Evolutionary conservation across 225 moss, liverwort and hornwort genomes (phyloP), one percentile per base, ranked within the genome.

Genomic region (Marchantia paleacea): DNA sequence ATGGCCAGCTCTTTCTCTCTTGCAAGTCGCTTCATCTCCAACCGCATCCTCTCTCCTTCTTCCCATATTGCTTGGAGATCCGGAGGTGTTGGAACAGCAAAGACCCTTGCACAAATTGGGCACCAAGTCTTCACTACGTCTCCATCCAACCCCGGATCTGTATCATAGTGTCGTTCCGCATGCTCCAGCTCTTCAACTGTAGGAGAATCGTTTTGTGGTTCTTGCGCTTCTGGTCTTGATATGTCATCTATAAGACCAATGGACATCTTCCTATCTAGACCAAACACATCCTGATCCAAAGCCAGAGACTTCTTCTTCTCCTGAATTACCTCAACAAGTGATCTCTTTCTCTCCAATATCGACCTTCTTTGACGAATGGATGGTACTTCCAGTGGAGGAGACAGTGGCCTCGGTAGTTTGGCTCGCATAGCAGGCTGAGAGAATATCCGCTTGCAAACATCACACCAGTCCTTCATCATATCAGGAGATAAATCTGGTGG

Each of bases 71-170:
- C 72, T 39, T 76, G 75, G 47, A 87, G 52, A 28, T 80, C 67
- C 18, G 81, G 78, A 15, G 83, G 81, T 26, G 82, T 69, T 26
- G 82, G 82, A 76, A 69, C 69, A 53, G 79, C 28, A 67, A 87
- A 87, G 53, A 87, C 75, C 8, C 79, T 79, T 3, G 79, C 78
- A 69, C 87, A 87, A 73, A 81, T 80, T 22, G 79, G 79, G 64
- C 87, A 87, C 87, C 87, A 87, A 29, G 81, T 77, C 68, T 80
- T 84, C 50, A 87, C 84, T 19, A 84, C 9, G 50, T 80, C 76
- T 53, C 76, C 39, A 65, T 87, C 84, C 24, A 87, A 66, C n/a
- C 80, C 73, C 14, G 61, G 81, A 66, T 81, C 31, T n/a, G 63
- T 63, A 25, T 61, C 70, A 29, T 69, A 79, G 55, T 79, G 79